Percentiles rank a stretch among this genome's conserved stretches.
These are phyloP conservation scores for Triglochin maritima DNA, from an alignment of 106 monocot species.

Conservation along the genomic window DNA sequence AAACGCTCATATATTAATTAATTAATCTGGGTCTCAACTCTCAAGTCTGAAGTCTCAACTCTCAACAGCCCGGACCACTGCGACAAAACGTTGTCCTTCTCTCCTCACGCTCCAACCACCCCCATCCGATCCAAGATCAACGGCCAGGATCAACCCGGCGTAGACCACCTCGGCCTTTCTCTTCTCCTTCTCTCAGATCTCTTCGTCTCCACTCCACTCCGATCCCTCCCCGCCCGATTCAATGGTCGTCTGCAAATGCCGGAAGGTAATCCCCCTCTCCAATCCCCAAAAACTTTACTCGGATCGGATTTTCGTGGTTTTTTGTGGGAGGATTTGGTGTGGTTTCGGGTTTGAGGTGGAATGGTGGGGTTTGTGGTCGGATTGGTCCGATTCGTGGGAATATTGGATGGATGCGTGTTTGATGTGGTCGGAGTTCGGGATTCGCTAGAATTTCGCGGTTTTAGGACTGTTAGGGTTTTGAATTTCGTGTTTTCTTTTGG, in stretches of 20 bases:
- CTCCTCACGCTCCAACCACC: too few relatives aligned
- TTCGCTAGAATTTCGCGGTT: neutral
- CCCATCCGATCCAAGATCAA: too few relatives aligned
- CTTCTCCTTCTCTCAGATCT: neutral
- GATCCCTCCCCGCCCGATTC: neutral
- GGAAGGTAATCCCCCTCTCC: constrained; percentile 43
- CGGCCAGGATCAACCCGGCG: too few relatives aligned
- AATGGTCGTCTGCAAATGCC: constrained; percentile 98
- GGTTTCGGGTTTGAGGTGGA: neutral
- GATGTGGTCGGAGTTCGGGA: neutral
- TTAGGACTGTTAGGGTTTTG: too few relatives aligned
- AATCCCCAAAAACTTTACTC: neutral
- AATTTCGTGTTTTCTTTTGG: neutral
- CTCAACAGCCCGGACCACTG: too few relatives aligned
- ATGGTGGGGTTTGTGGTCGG: neutral
- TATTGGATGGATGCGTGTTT: too few relatives aligned
- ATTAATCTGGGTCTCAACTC: too few relatives aligned
- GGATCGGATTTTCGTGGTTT: neutral
- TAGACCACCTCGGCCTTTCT: neutral
- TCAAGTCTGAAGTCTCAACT: too few relatives aligned
- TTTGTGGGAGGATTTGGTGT: neutral
- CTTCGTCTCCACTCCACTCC: neutral
- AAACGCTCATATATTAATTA: too few relatives aligned
- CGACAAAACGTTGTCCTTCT: too few relatives aligned
- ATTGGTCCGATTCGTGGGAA: neutral